These are phyloP conservation scores for Pseudozyma pruni DNA, from an alignment of 1,284 basidiomycete genomes.

Conservation along the genomic window DNA sequence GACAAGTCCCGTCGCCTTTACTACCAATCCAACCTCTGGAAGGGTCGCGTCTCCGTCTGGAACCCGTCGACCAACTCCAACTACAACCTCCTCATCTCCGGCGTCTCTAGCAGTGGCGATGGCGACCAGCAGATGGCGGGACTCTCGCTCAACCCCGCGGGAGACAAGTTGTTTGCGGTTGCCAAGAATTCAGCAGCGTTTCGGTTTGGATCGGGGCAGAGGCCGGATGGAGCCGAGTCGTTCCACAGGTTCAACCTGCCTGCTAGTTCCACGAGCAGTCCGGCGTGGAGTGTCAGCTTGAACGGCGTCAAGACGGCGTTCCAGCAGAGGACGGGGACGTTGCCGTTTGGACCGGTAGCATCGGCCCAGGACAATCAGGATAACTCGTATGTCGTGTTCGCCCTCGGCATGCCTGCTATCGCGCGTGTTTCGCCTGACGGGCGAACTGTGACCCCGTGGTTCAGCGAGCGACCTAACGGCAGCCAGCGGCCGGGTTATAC, in stretches of 20 bases:
- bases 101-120: slow-evolving; percentile 49
- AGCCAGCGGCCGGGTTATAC: slow-evolving; percentile 62
- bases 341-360: slow-evolving; percentile 64
- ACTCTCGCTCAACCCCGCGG: slow-evolving; percentile 51
- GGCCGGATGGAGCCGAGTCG: slow-evolving; percentile 49
- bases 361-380: slow-evolving; percentile 60
- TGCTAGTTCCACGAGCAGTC: slow-evolving; percentile 38
- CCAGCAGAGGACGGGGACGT: slow-evolving; percentile 33
- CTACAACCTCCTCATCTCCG: slow-evolving; percentile 59
- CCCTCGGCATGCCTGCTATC: slow-evolving; percentile 62
- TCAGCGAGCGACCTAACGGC: slow-evolving; percentile 53
- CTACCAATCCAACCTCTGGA: slow-evolving; percentile 65
- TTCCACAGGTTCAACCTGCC: slow-evolving; percentile 65
- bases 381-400: slow-evolving; percentile 65
- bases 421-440: slow-evolving; percentile 60
- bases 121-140: slow-evolving; percentile 65
- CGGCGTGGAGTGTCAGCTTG: slow-evolving; percentile 55
- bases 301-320: slow-evolving; percentile 55
- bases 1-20: slow-evolving; percentile 54
- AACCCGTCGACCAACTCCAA: slow-evolving; percentile 35
- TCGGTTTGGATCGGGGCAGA: slow-evolving; percentile 53
- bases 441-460: slow-evolving; percentile 47
- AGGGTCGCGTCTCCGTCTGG: slow-evolving; percentile 55
- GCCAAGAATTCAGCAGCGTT: slow-evolving; percentile 62
- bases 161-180: slow-evolving; percentile 59